Conservation (phyloP, 768 basidiomycete species). For the Paxillus involutus region DNA sequence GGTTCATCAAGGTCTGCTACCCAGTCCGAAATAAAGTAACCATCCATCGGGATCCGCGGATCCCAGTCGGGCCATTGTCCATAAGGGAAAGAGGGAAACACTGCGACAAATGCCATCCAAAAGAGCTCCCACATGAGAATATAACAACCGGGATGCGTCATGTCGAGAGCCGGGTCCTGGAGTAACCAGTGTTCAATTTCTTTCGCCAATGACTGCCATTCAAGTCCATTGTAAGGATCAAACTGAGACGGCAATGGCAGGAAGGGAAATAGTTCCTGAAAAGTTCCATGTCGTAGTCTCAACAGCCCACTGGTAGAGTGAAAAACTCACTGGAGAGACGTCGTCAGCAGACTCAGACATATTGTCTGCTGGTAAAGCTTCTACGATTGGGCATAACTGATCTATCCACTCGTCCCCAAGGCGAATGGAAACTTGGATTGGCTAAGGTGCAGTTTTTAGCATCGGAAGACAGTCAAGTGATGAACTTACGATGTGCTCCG, state of each 20-base stretch:
- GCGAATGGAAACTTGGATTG: too few relatives aligned
- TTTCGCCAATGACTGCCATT: neutral
- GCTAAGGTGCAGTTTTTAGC: too few relatives aligned
- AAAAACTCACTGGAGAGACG: too few relatives aligned
- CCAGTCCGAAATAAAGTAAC: slow-evolving; percentile 4
- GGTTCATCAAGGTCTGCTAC: neutral
- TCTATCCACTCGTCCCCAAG: too few relatives aligned
- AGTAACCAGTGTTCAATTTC: slow-evolving; percentile 1
- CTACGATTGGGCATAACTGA: too few relatives aligned
- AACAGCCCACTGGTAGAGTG: too few relatives aligned
- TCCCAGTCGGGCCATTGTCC: slow-evolving; percentile 8
- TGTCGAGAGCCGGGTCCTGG: neutral
- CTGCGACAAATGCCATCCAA: slow-evolving; percentile 8
- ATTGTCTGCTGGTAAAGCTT: too few relatives aligned
- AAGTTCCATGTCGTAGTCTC: neutral
- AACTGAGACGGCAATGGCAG: neutral
- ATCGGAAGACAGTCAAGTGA: too few relatives aligned
- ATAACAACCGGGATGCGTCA: neutral
- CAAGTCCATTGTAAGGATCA: neutral
- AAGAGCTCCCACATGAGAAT: slow-evolving; percentile 1
- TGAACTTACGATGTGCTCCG: too few relatives aligned
- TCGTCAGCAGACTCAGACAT: too few relatives aligned
- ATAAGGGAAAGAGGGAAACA: slow-evolving; percentile 5
- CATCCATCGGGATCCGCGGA: slow-evolving; percentile 2
- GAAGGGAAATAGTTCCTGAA: neutral